These are phyloP conservation scores for Streptanthus diversifolius DNA, from an alignment of 345 rosid species.

Conservation along the genomic window DNA sequence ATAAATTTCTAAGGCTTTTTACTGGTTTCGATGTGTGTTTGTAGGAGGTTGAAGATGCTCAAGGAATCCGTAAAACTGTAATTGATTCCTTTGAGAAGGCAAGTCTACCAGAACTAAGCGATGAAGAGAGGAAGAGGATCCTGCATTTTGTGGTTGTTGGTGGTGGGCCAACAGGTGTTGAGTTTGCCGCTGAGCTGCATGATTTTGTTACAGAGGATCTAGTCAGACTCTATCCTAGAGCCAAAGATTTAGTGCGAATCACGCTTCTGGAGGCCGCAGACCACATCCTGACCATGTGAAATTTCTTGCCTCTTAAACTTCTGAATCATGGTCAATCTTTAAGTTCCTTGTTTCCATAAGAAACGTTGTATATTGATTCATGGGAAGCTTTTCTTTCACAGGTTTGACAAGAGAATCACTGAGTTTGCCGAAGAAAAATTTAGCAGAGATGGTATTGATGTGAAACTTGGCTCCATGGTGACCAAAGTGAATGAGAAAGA, in stretches of 20 bases:
- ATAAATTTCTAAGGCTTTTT: background rate
- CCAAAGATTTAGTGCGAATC: conserved; percentile 56
- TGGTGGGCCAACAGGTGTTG: conserved; percentile 99
- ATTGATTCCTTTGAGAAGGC: conserved; percentile 93
- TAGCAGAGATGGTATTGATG: conserved; percentile 82
- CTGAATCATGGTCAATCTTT: background rate
- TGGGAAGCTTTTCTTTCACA: conserved; percentile 29
- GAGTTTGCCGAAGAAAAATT: conserved; percentile 91
- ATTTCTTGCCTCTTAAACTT: conserved; percentile 1
- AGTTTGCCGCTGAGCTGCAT: conserved; percentile 95
- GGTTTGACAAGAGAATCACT: conserved; percentile 99
- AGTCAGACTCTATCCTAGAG: conserved; percentile 72
- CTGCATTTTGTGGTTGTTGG: conserved; percentile 98
- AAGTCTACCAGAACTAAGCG: conserved; percentile 72
- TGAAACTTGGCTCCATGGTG: conserved; percentile 94
- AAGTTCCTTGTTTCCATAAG: background rate
- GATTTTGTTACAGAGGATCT: conserved; percentile 88
- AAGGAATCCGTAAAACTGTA: conserved; percentile 73
- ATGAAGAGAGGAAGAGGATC: conserved; percentile 81
- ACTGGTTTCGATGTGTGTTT: conserved; percentile 8
- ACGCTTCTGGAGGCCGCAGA: conserved; percentile 96
- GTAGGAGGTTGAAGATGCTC: conserved; percentile 99
- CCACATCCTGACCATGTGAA: conserved; percentile 88
- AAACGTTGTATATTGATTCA: background rate
- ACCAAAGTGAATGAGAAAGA: conserved; percentile 69